These are phyloP conservation scores for Trichosanthes truncata DNA, from an alignment of 306 rosid genomes.

Conservation along the genomic window DNA sequence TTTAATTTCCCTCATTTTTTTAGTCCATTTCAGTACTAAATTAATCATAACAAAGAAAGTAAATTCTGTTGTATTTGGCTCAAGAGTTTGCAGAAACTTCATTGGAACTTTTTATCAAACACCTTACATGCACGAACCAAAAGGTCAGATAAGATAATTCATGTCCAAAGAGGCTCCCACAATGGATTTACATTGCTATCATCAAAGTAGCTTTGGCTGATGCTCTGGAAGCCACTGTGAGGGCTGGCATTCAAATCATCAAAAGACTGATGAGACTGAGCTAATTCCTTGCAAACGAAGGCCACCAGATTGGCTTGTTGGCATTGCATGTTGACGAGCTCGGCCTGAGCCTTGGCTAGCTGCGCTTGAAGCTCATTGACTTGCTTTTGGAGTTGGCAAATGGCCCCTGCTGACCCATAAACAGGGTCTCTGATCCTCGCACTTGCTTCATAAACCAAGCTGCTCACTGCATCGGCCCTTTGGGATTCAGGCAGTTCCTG, in stretches of 20 bases:
- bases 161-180: conserved; percentile 12
- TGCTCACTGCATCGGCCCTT: conserved; percentile 87
- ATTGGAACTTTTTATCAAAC: neutral
- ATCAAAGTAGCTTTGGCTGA: neutral
- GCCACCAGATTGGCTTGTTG: conserved; percentile 81
- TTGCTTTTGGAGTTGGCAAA: conserved; percentile 77
- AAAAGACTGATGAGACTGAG: conserved; percentile 32
- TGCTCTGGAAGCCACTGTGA: neutral
- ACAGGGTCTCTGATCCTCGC: conserved; percentile 91
- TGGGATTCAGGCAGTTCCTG: conserved; percentile 90
- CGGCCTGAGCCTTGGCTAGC: conserved; percentile 80
- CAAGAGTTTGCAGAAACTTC: neutral
- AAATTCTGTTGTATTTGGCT: neutral
- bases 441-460: conserved; percentile 92
- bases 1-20: neutral
- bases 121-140: neutral
- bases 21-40: neutral
- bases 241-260: conserved; percentile 26
- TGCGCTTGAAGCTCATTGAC: conserved; percentile 86
- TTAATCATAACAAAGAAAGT: neutral
- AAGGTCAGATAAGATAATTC: neutral
- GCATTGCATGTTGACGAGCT: conserved; percentile 60
- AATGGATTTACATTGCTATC: neutral
- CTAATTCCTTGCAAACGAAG: conserved; percentile 64
- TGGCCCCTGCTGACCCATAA: conserved; percentile 80